Base-by-base conservation (phyloP, 192 early-diverging fungal species). In the Coemansia furcata region DNA sequence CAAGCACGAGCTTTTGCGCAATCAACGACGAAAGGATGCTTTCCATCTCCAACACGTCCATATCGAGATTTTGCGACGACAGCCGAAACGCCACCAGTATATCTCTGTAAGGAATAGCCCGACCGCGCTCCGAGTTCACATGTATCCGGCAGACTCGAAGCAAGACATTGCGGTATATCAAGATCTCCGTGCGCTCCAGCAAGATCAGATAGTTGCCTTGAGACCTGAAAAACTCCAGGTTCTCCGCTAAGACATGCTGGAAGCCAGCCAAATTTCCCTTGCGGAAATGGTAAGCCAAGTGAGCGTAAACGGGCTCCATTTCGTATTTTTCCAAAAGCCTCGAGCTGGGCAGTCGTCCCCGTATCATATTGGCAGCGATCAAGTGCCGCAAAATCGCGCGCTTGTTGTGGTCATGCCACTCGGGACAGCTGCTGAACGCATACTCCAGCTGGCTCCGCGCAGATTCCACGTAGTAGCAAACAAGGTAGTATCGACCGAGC, bases 11-110 rank as follows among this genome's bases (percentile, higher is more conserved):
- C 36, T 68, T 76, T 39, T 82, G 79, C 21, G 79, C 63, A 11
- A 82, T 57, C 7, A 82, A 42, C 67, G 79, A 82, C 11, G 79
- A 62, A 15, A 82, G 38, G 12, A 82, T 76, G 35, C 67, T 63
- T 58, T 81, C 78, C 73, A 81, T 76, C 65, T 81, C 73, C 21
- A 69, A 43, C n/a, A 66, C 15, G 35, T 82, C 79, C 74, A 82
- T 76, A 4, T 62, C 65, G 17, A 43, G 23, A 47, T 76, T 68
- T 19, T 62, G 66, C 44, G 79, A 67, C 9, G 79, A 12, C 17
- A 77, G 39, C 19, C 39, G 74, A 60, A 82, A 82, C 1, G 68
- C 63, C 11, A 39, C 33, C 33, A 82, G 54, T 8, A 77, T 60
- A 21, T 82, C 66, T 19, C 66, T 69, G 57, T 82, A 82, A 4